Conservation (phyloP, 805 yeast species). For the Candida chauliodis region DNA sequence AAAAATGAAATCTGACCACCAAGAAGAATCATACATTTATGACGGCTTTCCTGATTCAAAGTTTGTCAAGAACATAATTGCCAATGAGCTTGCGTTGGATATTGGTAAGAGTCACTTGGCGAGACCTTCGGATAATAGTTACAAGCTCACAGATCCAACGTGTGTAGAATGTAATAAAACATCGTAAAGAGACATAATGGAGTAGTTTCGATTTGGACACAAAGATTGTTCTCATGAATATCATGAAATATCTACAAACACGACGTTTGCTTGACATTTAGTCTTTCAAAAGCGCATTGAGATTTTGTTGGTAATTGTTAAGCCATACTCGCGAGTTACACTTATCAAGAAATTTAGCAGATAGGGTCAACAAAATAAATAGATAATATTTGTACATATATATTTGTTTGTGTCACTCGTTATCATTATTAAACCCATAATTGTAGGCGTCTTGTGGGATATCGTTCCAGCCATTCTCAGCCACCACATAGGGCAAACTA, state of each 20-base stretch:
- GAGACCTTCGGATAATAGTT: background rate
- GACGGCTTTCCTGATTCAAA: conserved; percentile 90
- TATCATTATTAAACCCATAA: conserved; percentile 11
- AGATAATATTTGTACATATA: too few relatives aligned
- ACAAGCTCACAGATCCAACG: background rate
- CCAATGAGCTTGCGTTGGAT: conserved; percentile 34
- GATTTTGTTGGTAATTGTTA: too few relatives aligned
- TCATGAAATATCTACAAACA: too few relatives aligned
- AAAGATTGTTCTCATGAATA: too few relatives aligned
- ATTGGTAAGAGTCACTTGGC: conserved; percentile 20
- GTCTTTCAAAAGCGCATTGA: too few relatives aligned
- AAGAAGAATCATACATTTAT: conserved; percentile 27
- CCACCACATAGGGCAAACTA: conserved; percentile 51
- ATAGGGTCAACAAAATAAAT: too few relatives aligned
- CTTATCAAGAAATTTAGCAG: too few relatives aligned
- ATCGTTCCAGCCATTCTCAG: conserved; percentile 44
- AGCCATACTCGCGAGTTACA: too few relatives aligned
- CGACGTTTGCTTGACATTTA: too few relatives aligned
- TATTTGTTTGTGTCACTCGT: conserved; percentile 1
- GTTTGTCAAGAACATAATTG: conserved; percentile 61
- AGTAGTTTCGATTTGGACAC: too few relatives aligned
- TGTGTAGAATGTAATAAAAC: conserved; percentile 16
- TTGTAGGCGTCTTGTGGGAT: conserved; percentile 18
- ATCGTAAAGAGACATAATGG: background rate
- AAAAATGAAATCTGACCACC: conserved; percentile 37